These are phyloP conservation scores for Phytophthora brassicae DNA, from an alignment of 352 stramenopile species.

Conservation along the genomic window DNA sequence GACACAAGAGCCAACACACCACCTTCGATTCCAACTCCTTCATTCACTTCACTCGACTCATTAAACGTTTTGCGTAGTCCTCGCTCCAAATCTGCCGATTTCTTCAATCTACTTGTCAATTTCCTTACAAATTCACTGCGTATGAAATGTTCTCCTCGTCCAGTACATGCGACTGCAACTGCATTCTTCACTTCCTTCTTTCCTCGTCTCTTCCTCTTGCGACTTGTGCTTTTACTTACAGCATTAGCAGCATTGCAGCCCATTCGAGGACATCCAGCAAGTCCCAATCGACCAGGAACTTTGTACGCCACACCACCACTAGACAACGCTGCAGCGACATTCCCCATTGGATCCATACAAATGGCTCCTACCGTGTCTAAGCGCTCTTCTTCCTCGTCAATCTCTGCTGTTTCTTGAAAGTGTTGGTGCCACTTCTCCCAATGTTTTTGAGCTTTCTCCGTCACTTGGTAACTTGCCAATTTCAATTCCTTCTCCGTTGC, in stretches of 20 bases:
- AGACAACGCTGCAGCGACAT: conserved; percentile 59
- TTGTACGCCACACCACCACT: conserved; percentile 74
- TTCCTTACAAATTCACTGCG: conserved; percentile 39
- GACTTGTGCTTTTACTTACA: background rate
- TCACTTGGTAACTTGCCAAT: conserved; percentile 45
- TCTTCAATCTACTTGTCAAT: conserved; percentile 36
- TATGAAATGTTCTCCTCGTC: conserved; percentile 72
- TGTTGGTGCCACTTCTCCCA: conserved; percentile 54
- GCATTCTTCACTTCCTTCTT: conserved; percentile 27
- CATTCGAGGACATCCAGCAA: conserved; percentile 66
- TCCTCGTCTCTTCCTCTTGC: conserved; percentile 24
- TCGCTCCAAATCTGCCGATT: conserved; percentile 29
- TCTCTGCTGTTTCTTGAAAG: conserved; percentile 21
- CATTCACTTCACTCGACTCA: conserved; percentile 34
- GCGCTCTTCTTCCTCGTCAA: conserved; percentile 1
- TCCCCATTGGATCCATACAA: conserved; percentile 54
- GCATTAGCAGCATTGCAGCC: conserved; percentile 54
- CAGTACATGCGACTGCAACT: conserved; percentile 57
- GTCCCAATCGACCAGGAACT: conserved; percentile 58
- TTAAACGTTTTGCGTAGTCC: conserved; percentile 40
- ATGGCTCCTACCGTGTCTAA: conserved; percentile 70
- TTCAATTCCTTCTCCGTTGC: conserved; percentile 18
- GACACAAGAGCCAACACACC: conserved; percentile 45
- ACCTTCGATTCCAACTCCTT: conserved; percentile 49
- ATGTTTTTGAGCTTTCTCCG: conserved; percentile 25